Evolutionary conservation across 2,329 filamentous ascomycete genomes (phyloP).

Genomic region (Mollisiaceae sp.): DNA sequence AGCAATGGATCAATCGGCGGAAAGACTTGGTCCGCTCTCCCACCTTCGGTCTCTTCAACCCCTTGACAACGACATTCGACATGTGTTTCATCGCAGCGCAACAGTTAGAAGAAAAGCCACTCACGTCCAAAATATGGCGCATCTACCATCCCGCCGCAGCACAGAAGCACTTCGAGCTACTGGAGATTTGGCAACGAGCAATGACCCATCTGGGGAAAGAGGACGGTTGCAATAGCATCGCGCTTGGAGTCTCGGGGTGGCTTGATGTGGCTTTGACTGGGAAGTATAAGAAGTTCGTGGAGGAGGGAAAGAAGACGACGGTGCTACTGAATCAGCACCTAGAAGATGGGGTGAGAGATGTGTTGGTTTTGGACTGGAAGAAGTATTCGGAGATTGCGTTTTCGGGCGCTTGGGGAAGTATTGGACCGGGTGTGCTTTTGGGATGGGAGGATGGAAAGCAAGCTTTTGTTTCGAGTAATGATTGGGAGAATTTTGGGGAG

Average conservation of each 20-base stretch:
- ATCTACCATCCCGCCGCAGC: not conserved
- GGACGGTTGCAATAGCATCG: no score
- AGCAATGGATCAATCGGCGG: not conserved
- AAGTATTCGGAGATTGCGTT: not conserved
- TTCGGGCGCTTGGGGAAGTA: not conserved
- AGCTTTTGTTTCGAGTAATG: not conserved
- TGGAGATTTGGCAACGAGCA: not conserved
- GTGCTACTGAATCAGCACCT: no score
- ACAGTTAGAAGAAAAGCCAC: not conserved
- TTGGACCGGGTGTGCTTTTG: not conserved
- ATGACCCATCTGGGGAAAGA: not conserved
- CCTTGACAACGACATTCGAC: not conserved
- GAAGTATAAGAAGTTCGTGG: no score
- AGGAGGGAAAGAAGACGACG: no score
- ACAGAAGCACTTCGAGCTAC: not conserved
- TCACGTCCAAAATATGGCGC: not conserved
- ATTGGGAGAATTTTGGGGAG: not conserved
- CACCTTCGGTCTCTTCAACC: conserved; percentile 1
- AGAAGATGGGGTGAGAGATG: not conserved
- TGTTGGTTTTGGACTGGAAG: not conserved
- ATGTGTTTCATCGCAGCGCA: not conserved
- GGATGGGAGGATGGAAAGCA: not conserved
- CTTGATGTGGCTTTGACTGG: no score
- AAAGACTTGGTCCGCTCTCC: not conserved
- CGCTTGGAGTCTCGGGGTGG: no score